A percentile compares a stretch with the other conserved stretches of the same genome.
phyloP scores from a whole-genome alignment of 257 asterid species.

The Thymus mandschuricus region DNA sequence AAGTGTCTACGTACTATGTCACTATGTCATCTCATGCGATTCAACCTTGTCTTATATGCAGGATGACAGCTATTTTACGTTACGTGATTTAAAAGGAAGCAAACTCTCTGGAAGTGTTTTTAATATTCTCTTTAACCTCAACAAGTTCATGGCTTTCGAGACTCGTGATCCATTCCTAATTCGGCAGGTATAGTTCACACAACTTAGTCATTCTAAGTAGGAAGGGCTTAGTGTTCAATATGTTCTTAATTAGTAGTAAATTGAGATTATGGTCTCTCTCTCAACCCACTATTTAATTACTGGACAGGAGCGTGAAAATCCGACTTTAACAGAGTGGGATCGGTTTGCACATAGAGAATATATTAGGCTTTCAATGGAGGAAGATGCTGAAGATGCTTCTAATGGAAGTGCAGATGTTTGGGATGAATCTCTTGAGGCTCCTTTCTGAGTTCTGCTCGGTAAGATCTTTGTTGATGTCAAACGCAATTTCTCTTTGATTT shows the following conservation, averaged over 20 bases:
- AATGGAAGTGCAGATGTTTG: constrained; percentile 99
- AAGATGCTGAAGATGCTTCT: constrained; percentile 98
- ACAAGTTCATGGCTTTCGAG: constrained; percentile 99
- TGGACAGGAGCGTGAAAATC: constrained; percentile 96
- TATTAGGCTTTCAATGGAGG: constrained; percentile 99
- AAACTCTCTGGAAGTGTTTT: constrained; percentile 91
- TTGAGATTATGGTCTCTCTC: background rate
- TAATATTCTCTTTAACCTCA: constrained; percentile 94
- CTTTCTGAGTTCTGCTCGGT: constrained; percentile 72
- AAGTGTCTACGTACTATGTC: constrained; percentile 14
- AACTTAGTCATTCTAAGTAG: constrained; percentile 6
- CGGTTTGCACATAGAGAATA: constrained; percentile 99
- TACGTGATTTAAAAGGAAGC: constrained; percentile 87
- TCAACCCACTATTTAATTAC: constrained; percentile 23
- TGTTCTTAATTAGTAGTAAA: constrained; percentile 10
- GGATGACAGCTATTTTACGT: constrained; percentile 84
- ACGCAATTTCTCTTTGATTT: constrained; percentile 14
- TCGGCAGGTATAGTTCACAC: constrained; percentile 75
- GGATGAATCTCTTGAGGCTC: constrained; percentile 99
- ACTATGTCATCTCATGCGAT: constrained; percentile 26
- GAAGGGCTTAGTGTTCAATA: constrained; percentile 5
- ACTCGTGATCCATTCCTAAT: constrained; percentile 96
- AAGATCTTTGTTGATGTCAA: constrained; percentile 37
- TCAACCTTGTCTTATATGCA: constrained; percentile 43
- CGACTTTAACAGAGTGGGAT: constrained; percentile 98